Evolutionary conservation across 2,329 filamentous ascomycete species (phyloP), one percentile per base, ranked within the genome.

Genomic region (Fusarium dlaminii): DNA sequence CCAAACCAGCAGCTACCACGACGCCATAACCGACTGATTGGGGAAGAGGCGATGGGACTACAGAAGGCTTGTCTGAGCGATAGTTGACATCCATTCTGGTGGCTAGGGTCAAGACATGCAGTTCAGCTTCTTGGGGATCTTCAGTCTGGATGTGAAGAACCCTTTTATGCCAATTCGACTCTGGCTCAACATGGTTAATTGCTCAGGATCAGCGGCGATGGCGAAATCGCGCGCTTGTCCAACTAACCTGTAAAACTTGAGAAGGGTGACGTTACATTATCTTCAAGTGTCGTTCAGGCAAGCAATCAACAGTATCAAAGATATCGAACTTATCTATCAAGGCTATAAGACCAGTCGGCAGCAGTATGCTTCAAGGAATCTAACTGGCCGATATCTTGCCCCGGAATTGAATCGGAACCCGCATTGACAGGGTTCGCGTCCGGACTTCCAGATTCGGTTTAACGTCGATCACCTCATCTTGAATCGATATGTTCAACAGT

Each of bases 401-500:
- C 32, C 34, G 51, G 51, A 37, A 54, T 54, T 37, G 34, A 7
- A 29, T 54, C 34, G 51, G 51, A 58, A 36, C 24, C 5, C 9
- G 30, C 14, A 17, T 36, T 9, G 30, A 36, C 55, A 58, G 55
- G 55, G 55, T 29, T 58, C 55, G 40, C 55, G 40, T 29, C n/a
- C 13, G n/a, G 55, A 14, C 55, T 58, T 58, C 55, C 30, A 29
- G 1, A 58, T 29, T 2, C 4, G 55, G 55, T 18, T 48, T 36
- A 58, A 58, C 40, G 55, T 5, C 40, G 24, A 58, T 58, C 55
- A 32, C 55, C 30, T 58, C 55, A 58, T 58, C 55, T 14, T 0
- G 0, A 10, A 13, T 13, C 0, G 1, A 1, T 29, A 54, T 39
- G 24, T 39, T n/a, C 8, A 29, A 54, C 14, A 39, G 9, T 0